Conservation (phyloP, 768 basidiomycete genomes). For the Boletus eberwhitei region DNA sequence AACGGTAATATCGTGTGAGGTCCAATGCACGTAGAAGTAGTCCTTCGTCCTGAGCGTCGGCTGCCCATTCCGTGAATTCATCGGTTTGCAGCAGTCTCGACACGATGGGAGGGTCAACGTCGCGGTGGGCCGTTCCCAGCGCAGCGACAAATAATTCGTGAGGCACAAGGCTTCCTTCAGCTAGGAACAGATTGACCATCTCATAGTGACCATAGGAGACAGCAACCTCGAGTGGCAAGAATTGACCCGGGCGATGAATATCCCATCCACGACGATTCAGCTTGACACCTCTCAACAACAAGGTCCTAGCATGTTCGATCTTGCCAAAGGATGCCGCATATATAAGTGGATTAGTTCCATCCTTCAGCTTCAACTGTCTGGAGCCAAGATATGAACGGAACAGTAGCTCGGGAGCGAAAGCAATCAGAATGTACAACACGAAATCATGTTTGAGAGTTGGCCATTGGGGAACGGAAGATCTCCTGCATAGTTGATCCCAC, state of each 20-base stretch:
- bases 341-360: slow-evolving; percentile 1
- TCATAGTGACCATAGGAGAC: accelerated
- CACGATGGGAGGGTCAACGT: background rate
- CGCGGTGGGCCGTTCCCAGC: background rate
- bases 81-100: background rate
- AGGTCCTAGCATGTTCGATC: background rate
- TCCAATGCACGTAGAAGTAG: background rate
- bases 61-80: background rate
- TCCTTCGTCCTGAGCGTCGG: background rate
- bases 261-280: background rate
- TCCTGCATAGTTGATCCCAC: background rate
- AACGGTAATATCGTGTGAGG: background rate
- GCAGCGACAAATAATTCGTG: background rate
- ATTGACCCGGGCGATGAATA: background rate
- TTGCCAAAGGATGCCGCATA: background rate
- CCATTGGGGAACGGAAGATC: too few species aligned
- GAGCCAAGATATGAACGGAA: background rate
- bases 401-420: background rate
- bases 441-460: background rate
- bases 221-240: slow-evolving; percentile 3
- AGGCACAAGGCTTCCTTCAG: background rate
- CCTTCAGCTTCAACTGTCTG: background rate
- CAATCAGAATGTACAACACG: background rate
- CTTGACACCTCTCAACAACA: background rate
- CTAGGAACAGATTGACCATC: background rate